Evolutionary conservation across 208 protist species (phyloP).

Genomic region (Trypanosoma brucei): DNA sequence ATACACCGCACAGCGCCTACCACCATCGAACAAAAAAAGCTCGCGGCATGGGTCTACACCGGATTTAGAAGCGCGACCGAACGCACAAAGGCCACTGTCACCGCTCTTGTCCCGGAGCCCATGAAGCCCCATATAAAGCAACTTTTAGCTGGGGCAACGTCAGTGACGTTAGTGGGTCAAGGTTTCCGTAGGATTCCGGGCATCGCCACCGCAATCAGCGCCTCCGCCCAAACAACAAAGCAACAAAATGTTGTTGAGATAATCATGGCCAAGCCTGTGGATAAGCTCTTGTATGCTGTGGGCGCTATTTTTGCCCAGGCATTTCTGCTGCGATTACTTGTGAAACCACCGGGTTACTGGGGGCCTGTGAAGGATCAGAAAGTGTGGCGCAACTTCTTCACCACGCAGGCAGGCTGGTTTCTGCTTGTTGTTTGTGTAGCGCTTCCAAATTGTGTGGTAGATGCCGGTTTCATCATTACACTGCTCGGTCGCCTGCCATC

Average conservation of each 20-base stretch:
- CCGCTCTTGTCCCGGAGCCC: slow-evolving; percentile 2
- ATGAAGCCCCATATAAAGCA: slow-evolving; percentile 11
- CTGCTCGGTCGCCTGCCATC: slow-evolving; percentile 33
- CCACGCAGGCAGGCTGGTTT: slow-evolving; percentile 27
- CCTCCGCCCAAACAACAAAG: background rate
- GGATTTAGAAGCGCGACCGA: background rate
- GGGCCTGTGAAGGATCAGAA: background rate
- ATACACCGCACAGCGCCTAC: background rate
- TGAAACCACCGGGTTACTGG: slow-evolving; percentile 32
- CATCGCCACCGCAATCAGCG: background rate
- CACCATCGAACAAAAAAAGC: background rate
- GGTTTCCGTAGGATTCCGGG: slow-evolving; percentile 20
- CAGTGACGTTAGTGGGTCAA: slow-evolving; percentile 31
- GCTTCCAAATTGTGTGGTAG: slow-evolving; percentile 47
- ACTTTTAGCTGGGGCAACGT: slow-evolving; percentile 37
- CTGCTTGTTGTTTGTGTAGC: slow-evolving; percentile 40
- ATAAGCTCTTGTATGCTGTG: slow-evolving; percentile 54
- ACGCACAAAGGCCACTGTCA: background rate
- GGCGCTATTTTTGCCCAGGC: slow-evolving; percentile 43
- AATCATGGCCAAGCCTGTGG: slow-evolving; percentile 29
- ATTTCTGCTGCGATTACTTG: slow-evolving; percentile 39
- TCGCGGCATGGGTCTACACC: slow-evolving; percentile 1
- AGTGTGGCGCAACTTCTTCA: slow-evolving; percentile 25
- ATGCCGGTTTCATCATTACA: slow-evolving; percentile 41
- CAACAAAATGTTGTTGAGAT: background rate